A percentile compares a stretch with the other conserved stretches of the same genome.
phyloP scores from a whole-genome alignment of 371 early-diverging fungal species.

The Mortierella sp. region DNA sequence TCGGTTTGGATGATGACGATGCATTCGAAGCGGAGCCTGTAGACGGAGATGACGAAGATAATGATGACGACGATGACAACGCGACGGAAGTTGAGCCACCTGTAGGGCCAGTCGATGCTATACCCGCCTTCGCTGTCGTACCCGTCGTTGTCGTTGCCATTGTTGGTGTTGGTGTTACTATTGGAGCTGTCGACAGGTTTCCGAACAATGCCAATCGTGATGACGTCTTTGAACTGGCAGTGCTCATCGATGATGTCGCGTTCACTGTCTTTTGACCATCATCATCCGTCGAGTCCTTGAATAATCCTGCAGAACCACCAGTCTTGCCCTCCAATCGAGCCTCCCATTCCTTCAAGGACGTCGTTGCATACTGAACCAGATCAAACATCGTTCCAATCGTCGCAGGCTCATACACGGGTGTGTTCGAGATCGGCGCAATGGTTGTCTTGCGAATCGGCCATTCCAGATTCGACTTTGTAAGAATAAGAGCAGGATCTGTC shows the following conservation, averaged over 20 bases:
- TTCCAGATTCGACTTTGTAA: conserved; percentile 45
- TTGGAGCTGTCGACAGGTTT: conserved; percentile 12
- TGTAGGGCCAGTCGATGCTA: background rate
- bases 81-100: background rate
- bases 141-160: conserved; percentile 10
- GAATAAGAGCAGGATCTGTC: conserved; percentile 47
- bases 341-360: conserved; percentile 55
- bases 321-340: conserved; percentile 54
- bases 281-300: conserved; percentile 34
- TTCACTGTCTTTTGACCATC: conserved; percentile 18
- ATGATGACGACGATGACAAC: conserved; percentile 4
- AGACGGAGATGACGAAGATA: background rate
- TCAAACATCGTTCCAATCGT: conserved; percentile 54
- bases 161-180: conserved; percentile 1
- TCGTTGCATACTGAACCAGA: conserved; percentile 46
- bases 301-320: conserved; percentile 47
- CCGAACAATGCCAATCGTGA: conserved; percentile 46
- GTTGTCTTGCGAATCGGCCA: conserved; percentile 46
- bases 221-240: conserved; percentile 24
- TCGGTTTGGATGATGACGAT: conserved; percentile 3
- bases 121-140: background rate
- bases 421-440: conserved; percentile 40
- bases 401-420: conserved; percentile 50
- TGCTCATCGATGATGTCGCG: conserved; percentile 22
- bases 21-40: background rate